A percentile compares a stretch with the other conserved stretches of the same genome.
phyloP scores from a whole-genome alignment of 805 yeast genomes.

The Metschnikowia bowlesiae region DNA sequence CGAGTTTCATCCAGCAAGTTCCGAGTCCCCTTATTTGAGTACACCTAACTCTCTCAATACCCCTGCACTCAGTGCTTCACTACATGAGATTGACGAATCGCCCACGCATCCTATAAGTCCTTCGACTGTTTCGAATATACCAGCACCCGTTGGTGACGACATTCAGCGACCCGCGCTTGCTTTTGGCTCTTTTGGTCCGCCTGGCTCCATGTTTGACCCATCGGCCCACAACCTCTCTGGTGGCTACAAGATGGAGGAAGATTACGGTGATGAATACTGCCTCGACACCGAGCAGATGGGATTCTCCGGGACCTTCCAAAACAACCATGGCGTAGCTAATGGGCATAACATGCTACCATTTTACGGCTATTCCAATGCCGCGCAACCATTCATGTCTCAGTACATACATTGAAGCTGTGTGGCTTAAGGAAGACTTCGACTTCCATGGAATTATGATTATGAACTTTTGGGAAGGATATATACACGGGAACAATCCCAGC shows the following conservation, averaged over 20 bases:
- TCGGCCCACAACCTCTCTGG: neutral
- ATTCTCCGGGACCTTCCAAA: neutral
- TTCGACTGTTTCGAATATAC: neutral
- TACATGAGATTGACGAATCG: slow-evolving; percentile 15
- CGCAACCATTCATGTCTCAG: slow-evolving; percentile 1
- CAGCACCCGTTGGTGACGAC: neutral
- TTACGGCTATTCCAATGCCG: neutral
- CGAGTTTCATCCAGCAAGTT: neutral
- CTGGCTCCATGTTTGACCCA: neutral
- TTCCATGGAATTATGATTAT: neutral
- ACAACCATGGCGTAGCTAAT: neutral
- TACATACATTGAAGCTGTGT: slow-evolving; percentile 2
- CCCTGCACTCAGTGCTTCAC: slow-evolving; percentile 13
- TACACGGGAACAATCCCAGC: neutral
- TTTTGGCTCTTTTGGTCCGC: neutral
- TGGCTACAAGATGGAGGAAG: slow-evolving; percentile 15
- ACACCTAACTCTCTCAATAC: slow-evolving; percentile 17
- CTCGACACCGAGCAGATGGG: slow-evolving; percentile 41
- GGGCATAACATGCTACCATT: neutral
- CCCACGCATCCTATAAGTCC: slow-evolving; percentile 15
- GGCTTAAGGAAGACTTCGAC: neutral
- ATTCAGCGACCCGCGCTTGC: neutral
- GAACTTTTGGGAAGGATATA: slow-evolving; percentile 4
- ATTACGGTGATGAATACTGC: slow-evolving; percentile 42
- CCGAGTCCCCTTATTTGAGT: slow-evolving; percentile 13